Base-by-base conservation (phyloP, 306 rosid species). In the Vigna hirtella region DNA sequence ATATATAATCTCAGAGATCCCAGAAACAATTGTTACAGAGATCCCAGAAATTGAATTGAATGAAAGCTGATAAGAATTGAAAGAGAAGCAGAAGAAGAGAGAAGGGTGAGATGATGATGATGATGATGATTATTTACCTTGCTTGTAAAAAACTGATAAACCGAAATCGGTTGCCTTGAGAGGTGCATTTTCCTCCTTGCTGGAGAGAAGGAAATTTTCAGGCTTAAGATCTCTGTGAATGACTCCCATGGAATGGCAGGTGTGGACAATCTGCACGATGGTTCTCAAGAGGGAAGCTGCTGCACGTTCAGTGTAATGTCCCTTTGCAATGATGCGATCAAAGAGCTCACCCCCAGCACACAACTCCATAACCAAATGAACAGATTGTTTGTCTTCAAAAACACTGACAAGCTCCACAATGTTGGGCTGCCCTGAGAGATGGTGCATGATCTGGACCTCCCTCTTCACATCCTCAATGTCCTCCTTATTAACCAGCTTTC, bases 161-260 rank as follows among this genome's bases (percentile, higher is more conserved):
- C 99, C 99, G n/a, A 95, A 95, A 86, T 95, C 99, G 0, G 99
- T 95, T 20, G 93, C 99, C 83, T 93, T 88, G 78, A 95, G 96
- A 9, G 99, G 99, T 2, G 99, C 84, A 76, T 88, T 82, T 80
- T 93, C 99, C 6, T 86, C 90, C 85, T 88, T 93, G 64, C 68
- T 91, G 51, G 87, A 85, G 81, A 95, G 69, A n/a, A 95, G 97
- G 89, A 95, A 95, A 84, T 95, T 95, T 83, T 95, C 99, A 66
- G 99, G 98, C 90, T 95, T 95, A 49, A 95, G 98, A 85, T 95
- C 99, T 28, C 99, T 89, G 65, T 95, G 99, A 69, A 95, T 93
- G 73, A 95, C 97, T 24, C 98, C 99, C 98, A 95, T 88, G 74
- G 98, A 91, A 79, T 95, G 99, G 28, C 97, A 95, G 0, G 93